Evolutionary conservation across 2,329 filamentous ascomycete genomes (phyloP).

Genomic region (Paracoccidioides lutzii): DNA sequence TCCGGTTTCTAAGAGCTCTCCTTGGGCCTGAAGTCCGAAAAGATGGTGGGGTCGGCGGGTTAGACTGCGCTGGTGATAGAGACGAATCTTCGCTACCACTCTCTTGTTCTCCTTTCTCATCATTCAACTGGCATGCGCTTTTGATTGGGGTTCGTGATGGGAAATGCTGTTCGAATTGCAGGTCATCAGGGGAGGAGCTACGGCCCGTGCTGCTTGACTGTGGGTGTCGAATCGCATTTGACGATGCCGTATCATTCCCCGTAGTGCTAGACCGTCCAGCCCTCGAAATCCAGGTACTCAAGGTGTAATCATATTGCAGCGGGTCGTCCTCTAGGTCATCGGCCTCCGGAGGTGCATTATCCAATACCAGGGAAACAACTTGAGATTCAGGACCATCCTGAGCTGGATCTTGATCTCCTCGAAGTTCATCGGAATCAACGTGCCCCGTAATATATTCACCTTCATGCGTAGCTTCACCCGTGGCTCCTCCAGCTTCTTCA

Average conservation of each 20-base stretch:
- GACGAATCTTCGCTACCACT: constrained; percentile 17
- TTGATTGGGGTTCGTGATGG: constrained; percentile 5
- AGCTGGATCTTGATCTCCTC: not conserved
- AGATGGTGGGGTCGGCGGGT: constrained; percentile 13
- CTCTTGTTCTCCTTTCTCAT: not conserved
- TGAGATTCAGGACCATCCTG: not conserved
- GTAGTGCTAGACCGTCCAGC: not conserved
- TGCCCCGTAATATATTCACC: too few species aligned
- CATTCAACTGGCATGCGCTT: not conserved
- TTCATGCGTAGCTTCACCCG: too few species aligned
- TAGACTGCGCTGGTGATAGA: constrained; percentile 26
- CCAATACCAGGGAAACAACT: not conserved
- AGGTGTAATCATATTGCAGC: constrained; percentile 1
- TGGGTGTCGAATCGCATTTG: not conserved
- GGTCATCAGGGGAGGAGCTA: constrained; percentile 24
- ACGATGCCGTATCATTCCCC: not conserved
- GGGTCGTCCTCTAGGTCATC: constrained; percentile 2
- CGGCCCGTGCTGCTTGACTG: not conserved
- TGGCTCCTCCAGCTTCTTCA: not conserved
- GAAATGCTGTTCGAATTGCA: constrained; percentile 20
- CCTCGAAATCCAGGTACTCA: not conserved
- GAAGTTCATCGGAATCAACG: too few species aligned
- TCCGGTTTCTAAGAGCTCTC: constrained; percentile 31
- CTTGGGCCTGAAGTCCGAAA: constrained; percentile 10
- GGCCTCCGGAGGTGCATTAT: not conserved